Evolutionary conservation across 1,139 yeast species (phyloP).

Genomic region (Candida pseudoviswanathii): DNA sequence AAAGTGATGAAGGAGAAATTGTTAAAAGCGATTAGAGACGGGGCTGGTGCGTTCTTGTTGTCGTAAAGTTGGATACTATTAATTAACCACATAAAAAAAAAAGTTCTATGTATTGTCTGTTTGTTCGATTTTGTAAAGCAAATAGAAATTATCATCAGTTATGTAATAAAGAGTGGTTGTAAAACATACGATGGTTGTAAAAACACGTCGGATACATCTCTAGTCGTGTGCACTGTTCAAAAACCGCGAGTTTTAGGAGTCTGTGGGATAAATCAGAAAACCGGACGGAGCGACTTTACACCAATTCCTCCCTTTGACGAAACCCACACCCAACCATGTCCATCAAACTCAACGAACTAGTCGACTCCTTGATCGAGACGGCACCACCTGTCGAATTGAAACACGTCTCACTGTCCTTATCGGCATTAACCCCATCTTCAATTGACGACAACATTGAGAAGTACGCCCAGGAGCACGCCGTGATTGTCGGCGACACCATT

Average conservation of each 20-base stretch:
- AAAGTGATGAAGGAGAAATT: constrained; percentile 60
- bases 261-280: neutral
- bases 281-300: neutral
- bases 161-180: too few species aligned
- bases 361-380: constrained; percentile 36
- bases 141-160: neutral
- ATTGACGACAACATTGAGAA: constrained; percentile 34
- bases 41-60: constrained; percentile 85
- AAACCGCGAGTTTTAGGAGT: neutral
- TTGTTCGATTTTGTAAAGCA: neutral
- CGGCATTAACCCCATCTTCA: constrained; percentile 17
- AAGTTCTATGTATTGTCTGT: neutral
- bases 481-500: constrained; percentile 24
- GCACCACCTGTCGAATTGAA: constrained; percentile 48
- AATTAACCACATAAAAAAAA: neutral
- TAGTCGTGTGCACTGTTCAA: neutral
- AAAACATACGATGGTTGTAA: too few species aligned
- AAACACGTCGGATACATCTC: too few species aligned
- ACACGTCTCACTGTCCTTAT: constrained; percentile 30
- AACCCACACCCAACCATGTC: constrained; percentile 15
- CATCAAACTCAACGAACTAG: constrained; percentile 27
- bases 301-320: neutral
- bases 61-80: constrained; percentile 1
- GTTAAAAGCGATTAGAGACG: constrained; percentile 74
- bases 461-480: constrained; percentile 31